Evolutionary conservation across 2,329 filamentous ascomycete species (phyloP).

Genomic region (Pseudocercospora ulei): DNA sequence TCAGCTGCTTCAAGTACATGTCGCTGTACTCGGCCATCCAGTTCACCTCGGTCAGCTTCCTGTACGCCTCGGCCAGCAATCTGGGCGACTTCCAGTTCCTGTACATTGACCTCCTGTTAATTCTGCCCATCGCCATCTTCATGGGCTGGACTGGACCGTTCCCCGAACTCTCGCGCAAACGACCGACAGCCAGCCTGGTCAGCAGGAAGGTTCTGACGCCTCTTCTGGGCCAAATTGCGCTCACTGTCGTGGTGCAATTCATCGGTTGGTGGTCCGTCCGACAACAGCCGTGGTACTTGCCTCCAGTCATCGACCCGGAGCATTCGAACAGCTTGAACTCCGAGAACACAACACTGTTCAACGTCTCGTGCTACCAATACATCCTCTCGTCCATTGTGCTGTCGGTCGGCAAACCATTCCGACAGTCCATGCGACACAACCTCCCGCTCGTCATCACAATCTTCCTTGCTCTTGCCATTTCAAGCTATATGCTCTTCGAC

Average conservation of each 20-base stretch:
- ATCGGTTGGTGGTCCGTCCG: slow-evolving; percentile 65
- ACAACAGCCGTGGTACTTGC: slow-evolving; percentile 73
- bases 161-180: slow-evolving; percentile 65
- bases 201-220: slow-evolving; percentile 86
- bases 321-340: slow-evolving; percentile 83
- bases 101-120: slow-evolving; percentile 86
- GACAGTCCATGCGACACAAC: slow-evolving; percentile 69
- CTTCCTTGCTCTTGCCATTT: slow-evolving; percentile 54
- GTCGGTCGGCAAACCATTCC: slow-evolving; percentile 82
- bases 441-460: slow-evolving; percentile 78
- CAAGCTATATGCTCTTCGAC: slow-evolving; percentile 68
- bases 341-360: slow-evolving; percentile 83
- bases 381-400: slow-evolving; percentile 81
- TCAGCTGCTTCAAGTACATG: slow-evolving; percentile 99
- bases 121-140: slow-evolving; percentile 92
- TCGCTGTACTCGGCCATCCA: slow-evolving; percentile 98
- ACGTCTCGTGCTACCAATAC: slow-evolving; percentile 89
- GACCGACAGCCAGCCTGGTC: slow-evolving; percentile 84
- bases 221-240: slow-evolving; percentile 73
- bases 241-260: slow-evolving; percentile 70
- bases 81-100: slow-evolving; percentile 96
- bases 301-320: slow-evolving; percentile 64
- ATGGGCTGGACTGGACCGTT: slow-evolving; percentile 96
- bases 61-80: slow-evolving; percentile 89
- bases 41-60: slow-evolving; percentile 91